Percentiles rank a stretch among this genome's conserved stretches.
phyloP scores from a whole-genome alignment of 768 basidiomycete species.

The Boletus huronensis region DNA sequence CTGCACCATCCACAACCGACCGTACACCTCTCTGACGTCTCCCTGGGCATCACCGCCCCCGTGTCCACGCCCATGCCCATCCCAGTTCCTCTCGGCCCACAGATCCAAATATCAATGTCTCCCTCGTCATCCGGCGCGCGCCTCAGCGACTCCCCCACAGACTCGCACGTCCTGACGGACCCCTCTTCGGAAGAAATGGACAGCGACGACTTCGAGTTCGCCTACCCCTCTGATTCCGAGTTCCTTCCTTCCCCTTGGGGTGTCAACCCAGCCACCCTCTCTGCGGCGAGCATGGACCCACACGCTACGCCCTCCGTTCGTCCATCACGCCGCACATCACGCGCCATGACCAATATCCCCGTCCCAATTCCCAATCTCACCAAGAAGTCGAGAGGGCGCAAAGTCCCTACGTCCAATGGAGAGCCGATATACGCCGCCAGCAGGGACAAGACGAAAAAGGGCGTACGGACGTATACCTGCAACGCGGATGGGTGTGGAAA shows the following conservation, averaged over 20 bases:
- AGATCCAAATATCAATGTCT: conserved; percentile 4
- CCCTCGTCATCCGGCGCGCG: not conserved
- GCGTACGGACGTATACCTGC: conserved; percentile 56
- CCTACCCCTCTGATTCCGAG: conserved; percentile 25
- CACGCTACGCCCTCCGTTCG: not conserved
- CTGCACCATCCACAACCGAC: conserved; percentile 13
- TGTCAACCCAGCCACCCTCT: conserved; percentile 12
- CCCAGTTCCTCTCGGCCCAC: not conserved
- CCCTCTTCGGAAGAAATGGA: conserved; percentile 17
- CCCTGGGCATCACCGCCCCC: not conserved
- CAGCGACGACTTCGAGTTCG: conserved; percentile 16
- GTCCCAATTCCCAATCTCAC: conserved; percentile 47
- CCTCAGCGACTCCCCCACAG: not conserved
- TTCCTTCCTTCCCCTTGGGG: conserved; percentile 12
- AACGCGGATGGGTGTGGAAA: conserved; percentile 71
- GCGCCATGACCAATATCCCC: conserved; percentile 32
- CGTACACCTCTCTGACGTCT: conserved; percentile 25
- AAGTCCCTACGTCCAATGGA: conserved; percentile 41
- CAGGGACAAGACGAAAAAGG: conserved; percentile 33
- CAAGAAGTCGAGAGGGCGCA: conserved; percentile 47
- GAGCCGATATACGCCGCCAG: conserved; percentile 22
- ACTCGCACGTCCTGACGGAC: not conserved
- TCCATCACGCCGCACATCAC: conserved; percentile 23
- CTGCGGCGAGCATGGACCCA: not conserved
- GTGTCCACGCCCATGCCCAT: not conserved